Percentiles rank a stretch among this genome's conserved stretches.
Conservation (phyloP, 495 filamentous ascomycete species). For the Penicillium pulvis region DNA sequence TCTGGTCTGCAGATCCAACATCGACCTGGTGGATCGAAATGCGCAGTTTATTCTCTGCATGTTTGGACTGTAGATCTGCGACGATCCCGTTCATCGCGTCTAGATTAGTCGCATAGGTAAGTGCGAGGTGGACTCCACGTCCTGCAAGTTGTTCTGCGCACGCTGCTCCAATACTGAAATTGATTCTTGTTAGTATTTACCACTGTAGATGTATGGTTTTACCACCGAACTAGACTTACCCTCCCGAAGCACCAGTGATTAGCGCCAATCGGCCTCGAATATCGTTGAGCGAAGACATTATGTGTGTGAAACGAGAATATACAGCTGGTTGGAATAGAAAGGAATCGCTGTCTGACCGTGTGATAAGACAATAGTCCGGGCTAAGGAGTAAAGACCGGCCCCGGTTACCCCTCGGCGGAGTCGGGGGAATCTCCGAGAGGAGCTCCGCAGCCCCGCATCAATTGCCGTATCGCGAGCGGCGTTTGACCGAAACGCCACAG, state of each 20-base stretch:
- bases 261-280: slow-evolving; percentile 61
- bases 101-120: slow-evolving; percentile 61
- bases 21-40: slow-evolving; percentile 62
- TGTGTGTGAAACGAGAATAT: slow-evolving; percentile 2
- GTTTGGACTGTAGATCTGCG: slow-evolving; percentile 36
- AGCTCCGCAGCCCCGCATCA: slow-evolving; percentile 27
- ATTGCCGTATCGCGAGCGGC: slow-evolving; percentile 18
- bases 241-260: slow-evolving; percentile 67
- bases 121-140: slow-evolving; percentile 57
- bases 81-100: slow-evolving; percentile 48
- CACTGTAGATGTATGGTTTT: neutral
- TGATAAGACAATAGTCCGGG: slow-evolving; percentile 4
- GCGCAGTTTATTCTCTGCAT: slow-evolving; percentile 34
- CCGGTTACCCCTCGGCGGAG: slow-evolving; percentile 27
- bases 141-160: slow-evolving; percentile 57
- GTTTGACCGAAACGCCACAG: slow-evolving; percentile 7
- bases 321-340: neutral
- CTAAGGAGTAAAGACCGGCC: slow-evolving; percentile 9
- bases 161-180: slow-evolving; percentile 59
- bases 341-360: neutral
- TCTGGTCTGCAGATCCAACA: slow-evolving; percentile 50
- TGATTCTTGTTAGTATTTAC: slow-evolving; percentile 4
- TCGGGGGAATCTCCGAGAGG: slow-evolving; percentile 28
- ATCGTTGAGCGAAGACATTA: slow-evolving; percentile 47
- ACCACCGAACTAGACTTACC: slow-evolving; percentile 41